phyloP scores from a whole-genome alignment of 176 grass and related monocot species.

The Cymbopogon citratus region DNA sequence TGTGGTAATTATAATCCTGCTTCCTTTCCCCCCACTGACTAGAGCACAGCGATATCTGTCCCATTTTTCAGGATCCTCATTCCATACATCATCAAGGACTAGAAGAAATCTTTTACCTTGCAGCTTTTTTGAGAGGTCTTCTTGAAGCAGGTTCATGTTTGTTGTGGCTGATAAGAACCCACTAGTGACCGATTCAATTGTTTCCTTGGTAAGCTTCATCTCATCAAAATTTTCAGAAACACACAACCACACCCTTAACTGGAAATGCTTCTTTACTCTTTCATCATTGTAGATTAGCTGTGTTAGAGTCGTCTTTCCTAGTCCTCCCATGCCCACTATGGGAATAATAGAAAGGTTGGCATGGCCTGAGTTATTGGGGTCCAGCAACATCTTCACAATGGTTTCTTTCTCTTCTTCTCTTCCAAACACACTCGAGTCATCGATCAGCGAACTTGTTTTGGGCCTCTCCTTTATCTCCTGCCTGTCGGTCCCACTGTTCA shows the following conservation, averaged over 20 bases:
- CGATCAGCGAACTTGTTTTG: slow-evolving; percentile 59
- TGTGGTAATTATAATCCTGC: slow-evolving; percentile 69
- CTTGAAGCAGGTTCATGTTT: slow-evolving; percentile 67
- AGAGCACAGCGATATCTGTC: slow-evolving; percentile 44
- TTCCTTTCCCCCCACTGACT: slow-evolving; percentile 37
- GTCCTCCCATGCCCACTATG: slow-evolving; percentile 77
- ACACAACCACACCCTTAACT: slow-evolving; percentile 61
- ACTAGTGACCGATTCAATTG: slow-evolving; percentile 53
- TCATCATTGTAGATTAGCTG: slow-evolving; percentile 67
- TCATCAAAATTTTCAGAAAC: slow-evolving; percentile 77
- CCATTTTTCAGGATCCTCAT: slow-evolving; percentile 67
- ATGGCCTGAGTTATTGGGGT: not conserved
- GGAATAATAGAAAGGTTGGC: slow-evolving; percentile 38
- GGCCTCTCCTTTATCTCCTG: slow-evolving; percentile 40
- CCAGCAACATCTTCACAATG: slow-evolving; percentile 45
- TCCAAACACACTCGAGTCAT: slow-evolving; percentile 50
- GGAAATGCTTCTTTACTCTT: slow-evolving; percentile 61
- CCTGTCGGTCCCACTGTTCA: slow-evolving; percentile 12
- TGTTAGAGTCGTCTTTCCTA: slow-evolving; percentile 72
- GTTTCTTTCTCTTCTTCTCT: slow-evolving; percentile 67
- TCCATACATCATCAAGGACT: slow-evolving; percentile 87
- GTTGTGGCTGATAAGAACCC: slow-evolving; percentile 29
- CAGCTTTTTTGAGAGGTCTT: slow-evolving; percentile 54
- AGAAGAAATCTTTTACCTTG: slow-evolving; percentile 65
- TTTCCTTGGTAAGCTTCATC: slow-evolving; percentile 62